These are phyloP conservation scores for sweet orange (Citrus sinensis) DNA, from an alignment of 345 rosid genomes.

Conservation along the genomic window DNA sequence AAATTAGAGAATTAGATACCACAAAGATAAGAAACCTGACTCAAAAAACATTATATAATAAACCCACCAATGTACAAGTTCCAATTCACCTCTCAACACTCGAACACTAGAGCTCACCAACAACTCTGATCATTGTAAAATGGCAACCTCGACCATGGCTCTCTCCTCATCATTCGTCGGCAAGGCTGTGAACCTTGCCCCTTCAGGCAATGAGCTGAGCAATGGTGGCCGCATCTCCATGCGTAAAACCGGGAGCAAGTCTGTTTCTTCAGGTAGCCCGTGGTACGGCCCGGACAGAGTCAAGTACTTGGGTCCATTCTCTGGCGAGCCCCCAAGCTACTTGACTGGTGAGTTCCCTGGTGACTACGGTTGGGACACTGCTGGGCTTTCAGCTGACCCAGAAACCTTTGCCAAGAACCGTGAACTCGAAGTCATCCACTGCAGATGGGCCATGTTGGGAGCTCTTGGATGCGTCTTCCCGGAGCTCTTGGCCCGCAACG, in stretches of 20 bases:
- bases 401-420: constrained; percentile 92
- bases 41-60: too few species aligned
- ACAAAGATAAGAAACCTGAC: too few species aligned
- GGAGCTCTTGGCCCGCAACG: constrained; percentile 71
- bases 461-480: constrained; percentile 82
- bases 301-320: constrained; percentile 74
- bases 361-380: constrained; percentile 77
- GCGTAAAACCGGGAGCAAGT: constrained; percentile 44
- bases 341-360: constrained; percentile 80
- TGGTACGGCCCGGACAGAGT: constrained; percentile 80
- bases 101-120: too few species aligned
- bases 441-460: constrained; percentile 82
- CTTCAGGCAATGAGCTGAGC: constrained; percentile 36
- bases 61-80: too few species aligned
- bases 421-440: constrained; percentile 81
- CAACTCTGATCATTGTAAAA: too few species aligned
- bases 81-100: too few species aligned
- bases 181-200: constrained; percentile 47
- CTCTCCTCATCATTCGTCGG: constrained; percentile 71
- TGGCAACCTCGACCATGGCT: constrained; percentile 68
- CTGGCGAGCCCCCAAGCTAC: constrained; percentile 64
- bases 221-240: constrained; percentile 57
- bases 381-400: constrained; percentile 85
- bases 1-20: too few species aligned
- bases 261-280: constrained; percentile 49